Conservation (phyloP, 768 basidiomycete species). For the Amanita pseudoporphyria region DNA sequence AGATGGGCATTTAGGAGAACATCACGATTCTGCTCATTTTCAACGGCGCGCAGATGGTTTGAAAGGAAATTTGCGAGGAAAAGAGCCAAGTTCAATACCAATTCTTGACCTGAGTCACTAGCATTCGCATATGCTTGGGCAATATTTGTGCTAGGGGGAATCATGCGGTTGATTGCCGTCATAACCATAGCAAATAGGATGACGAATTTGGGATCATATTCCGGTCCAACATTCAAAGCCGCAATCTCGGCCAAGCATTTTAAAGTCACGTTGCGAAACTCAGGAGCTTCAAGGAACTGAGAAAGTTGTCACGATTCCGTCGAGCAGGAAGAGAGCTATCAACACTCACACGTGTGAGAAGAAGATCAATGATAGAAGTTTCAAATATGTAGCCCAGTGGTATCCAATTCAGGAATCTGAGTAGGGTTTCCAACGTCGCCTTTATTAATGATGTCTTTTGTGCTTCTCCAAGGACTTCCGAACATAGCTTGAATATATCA, state of each 20-base stretch:
- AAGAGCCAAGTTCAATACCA: slow-evolving; percentile 94
- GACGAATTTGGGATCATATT: slow-evolving; percentile 97
- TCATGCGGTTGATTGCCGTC: slow-evolving; percentile 95
- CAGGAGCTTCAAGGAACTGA: slow-evolving; percentile 93
- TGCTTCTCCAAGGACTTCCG: slow-evolving; percentile 95
- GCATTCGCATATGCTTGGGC: slow-evolving; percentile 86
- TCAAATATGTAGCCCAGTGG: slow-evolving; percentile 98
- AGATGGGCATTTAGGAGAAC: slow-evolving; percentile 93
- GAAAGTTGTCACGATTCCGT: slow-evolving; percentile 10
- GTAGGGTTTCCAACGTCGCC: slow-evolving; percentile 87
- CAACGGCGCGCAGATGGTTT: slow-evolving; percentile 88
- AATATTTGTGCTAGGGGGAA: slow-evolving; percentile 92
- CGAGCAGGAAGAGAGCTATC: slow-evolving; percentile 3
- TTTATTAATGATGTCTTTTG: slow-evolving; percentile 91
- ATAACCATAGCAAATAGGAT: slow-evolving; percentile 97
- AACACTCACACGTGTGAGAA: slow-evolving; percentile 75
- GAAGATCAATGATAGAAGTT: slow-evolving; percentile 90
- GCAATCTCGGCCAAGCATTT: slow-evolving; percentile 98
- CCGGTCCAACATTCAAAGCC: slow-evolving; percentile 85
- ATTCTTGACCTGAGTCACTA: slow-evolving; percentile 89
- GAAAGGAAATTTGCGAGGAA: slow-evolving; percentile 96
- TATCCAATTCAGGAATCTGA: slow-evolving; percentile 98
- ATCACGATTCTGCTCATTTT: slow-evolving; percentile 83
- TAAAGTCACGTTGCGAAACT: slow-evolving; percentile 94
- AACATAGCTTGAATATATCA: slow-evolving; percentile 96